Evolutionary conservation across 208 protist species (phyloP).

Genomic region (Crithidia thermophila): DNA sequence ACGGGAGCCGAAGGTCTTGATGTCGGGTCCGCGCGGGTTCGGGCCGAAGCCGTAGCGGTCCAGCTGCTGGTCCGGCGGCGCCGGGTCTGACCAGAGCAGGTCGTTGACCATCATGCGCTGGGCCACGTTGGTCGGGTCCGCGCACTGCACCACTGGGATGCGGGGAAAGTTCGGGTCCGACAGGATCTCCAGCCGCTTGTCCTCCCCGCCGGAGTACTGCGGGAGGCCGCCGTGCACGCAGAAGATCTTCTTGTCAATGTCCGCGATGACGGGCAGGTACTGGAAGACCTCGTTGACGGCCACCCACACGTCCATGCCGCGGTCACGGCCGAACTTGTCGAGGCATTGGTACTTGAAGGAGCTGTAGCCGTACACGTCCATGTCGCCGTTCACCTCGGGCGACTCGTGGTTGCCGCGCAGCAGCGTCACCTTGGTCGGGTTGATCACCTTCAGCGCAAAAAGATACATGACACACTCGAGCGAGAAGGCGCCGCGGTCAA

Average conservation of each 20-base stretch:
- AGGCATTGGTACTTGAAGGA: conserved; percentile 94
- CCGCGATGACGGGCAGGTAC: conserved; percentile 91
- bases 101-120: conserved; percentile 93
- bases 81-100: conserved; percentile 90
- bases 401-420: conserved; percentile 95
- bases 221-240: conserved; percentile 95
- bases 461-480: conserved; percentile 92
- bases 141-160: conserved; percentile 86
- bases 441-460: conserved; percentile 89
- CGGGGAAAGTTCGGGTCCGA: conserved; percentile 85
- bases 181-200: conserved; percentile 86
- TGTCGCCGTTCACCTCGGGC: conserved; percentile 92
- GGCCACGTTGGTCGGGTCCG: conserved; percentile 79
- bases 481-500: conserved; percentile 95
- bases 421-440: conserved; percentile 89
- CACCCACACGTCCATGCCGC: conserved; percentile 89
- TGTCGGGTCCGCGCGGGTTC: conserved; percentile 88
- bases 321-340: conserved; percentile 85
- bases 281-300: conserved; percentile 93
- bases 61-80: conserved; percentile 78
- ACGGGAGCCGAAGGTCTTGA: conserved; percentile 89
- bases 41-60: conserved; percentile 90
- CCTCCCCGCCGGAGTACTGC: conserved; percentile 87
- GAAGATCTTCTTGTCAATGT: conserved; percentile 95
- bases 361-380: conserved; percentile 92